Evolutionary conservation across 2,329 filamentous ascomycete genomes (phyloP), one percentile per base, ranked within the genome.

Genomic region (Beauveria sp.): DNA sequence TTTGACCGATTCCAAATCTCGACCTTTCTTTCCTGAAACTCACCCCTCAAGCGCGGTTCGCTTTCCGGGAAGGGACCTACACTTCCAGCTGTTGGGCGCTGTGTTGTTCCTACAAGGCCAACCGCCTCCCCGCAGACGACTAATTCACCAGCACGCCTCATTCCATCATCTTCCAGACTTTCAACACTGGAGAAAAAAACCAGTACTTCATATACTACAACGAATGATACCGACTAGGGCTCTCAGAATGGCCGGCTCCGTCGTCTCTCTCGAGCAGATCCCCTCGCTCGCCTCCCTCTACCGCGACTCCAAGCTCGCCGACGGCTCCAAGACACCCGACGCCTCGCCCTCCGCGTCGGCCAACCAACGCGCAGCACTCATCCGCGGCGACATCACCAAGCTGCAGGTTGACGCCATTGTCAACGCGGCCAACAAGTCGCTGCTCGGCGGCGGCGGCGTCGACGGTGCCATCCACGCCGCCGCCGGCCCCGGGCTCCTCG

Each of bases 391-490:
- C 73, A 96, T 98, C 73, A 97, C 93, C 16, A 86, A 80, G 16
- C 83, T 98, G 4, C 72, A 81, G 38, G 81, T 92, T 51, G 90
- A 92, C 70, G 88, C 89, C 65, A 95, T 97, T 67, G 93, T 98
- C 72, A 98, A 98, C 72, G 93, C 95, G 1, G 93, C 95, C 50
- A 98, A 98, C 73, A 76, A 75, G 10, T 82, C 81, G 1, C 84
- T 98, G 0, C 80, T 89, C 0, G 92, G 93, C 60, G 95, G 95
- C 58, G 91, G 92, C n/a, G 95, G 95, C 42, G 92, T 98, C 18
- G 89, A 93, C 70, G 89, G 88, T 46, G 89, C 92, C 30, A 97
- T 98, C 67, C 95, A 98, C 72, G 75, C 81, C 34, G 91, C 88
- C 46, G 93, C 95, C 1, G 95, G 95, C 0, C 82, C 77, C 0